phyloP scores from a whole-genome alignment of 176 grass and related monocot genomes.

The Oryza meyeriana region DNA sequence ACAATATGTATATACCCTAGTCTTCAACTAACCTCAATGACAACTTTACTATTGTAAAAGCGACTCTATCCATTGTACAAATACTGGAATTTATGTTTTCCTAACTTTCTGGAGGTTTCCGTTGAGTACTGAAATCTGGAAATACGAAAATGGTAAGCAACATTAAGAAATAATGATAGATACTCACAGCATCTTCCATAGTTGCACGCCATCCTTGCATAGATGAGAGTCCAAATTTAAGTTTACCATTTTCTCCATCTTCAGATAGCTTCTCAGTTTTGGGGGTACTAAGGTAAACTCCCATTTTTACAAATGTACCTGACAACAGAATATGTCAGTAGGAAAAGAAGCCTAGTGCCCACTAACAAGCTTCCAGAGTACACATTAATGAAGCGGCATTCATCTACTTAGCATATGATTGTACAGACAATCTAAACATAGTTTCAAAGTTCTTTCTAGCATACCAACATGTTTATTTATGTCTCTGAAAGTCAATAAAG shows the following conservation, averaged over 20 bases:
- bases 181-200: slow-evolving; percentile 97
- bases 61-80: background rate
- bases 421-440: background rate
- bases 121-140: background rate
- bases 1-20: background rate
- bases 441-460: background rate
- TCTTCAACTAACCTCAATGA: background rate
- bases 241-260: slow-evolving; percentile 60
- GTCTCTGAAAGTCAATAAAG: background rate
- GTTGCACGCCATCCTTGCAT: slow-evolving; percentile 97
- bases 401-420: background rate
- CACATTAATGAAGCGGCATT: background rate
- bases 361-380: background rate
- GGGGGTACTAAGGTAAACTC: slow-evolving; percentile 91
- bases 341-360: background rate
- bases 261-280: slow-evolving; percentile 92
- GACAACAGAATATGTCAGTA: background rate
- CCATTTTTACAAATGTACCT: slow-evolving; percentile 53
- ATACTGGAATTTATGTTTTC: background rate
- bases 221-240: slow-evolving; percentile 86
- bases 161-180: background rate
- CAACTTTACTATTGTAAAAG: background rate
- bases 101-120: background rate
- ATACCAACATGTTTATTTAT: background rate
- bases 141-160: background rate